Conservation (phyloP, 495 filamentous ascomycete species). For the Daldinia concentrica region DNA sequence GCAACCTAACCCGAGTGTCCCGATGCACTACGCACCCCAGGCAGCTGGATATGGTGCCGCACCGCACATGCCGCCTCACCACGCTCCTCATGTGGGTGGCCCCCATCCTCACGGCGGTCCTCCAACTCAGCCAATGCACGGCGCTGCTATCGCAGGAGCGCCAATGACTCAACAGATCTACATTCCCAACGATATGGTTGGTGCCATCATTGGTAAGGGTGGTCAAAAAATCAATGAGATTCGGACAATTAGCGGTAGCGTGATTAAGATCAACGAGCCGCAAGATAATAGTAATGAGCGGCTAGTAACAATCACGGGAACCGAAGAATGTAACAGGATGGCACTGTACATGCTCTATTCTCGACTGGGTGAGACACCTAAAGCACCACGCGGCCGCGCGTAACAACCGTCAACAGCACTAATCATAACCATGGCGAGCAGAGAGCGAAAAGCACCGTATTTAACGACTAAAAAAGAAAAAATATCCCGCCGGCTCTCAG, state of each 20-base stretch:
- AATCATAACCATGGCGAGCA: slow-evolving; percentile 38
- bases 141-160: slow-evolving; percentile 71
- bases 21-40: slow-evolving; percentile 74
- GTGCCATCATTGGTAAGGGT: slow-evolving; percentile 98
- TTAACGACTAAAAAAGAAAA: slow-evolving; percentile 33
- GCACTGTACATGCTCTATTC: slow-evolving; percentile 98
- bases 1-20: slow-evolving; percentile 69
- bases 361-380: slow-evolving; percentile 80
- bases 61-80: slow-evolving; percentile 79
- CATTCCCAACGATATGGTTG: slow-evolving; percentile 99
- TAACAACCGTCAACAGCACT: slow-evolving; percentile 15
- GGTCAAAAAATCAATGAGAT: slow-evolving; percentile 99
- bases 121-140: slow-evolving; percentile 75
- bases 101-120: slow-evolving; percentile 64
- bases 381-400: slow-evolving; percentile 24
- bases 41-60: slow-evolving; percentile 71
- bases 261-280: slow-evolving; percentile 99
- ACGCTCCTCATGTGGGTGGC: slow-evolving; percentile 63
- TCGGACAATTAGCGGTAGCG: slow-evolving; percentile 92
- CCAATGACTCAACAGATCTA: slow-evolving; percentile 97
- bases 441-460: slow-evolving; percentile 60
- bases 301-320: slow-evolving; percentile 96
- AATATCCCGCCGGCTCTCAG: background rate
- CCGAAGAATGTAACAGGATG: slow-evolving; percentile 98
- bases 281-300: slow-evolving; percentile 99